These are phyloP conservation scores for Rhizophlyctis rosea DNA, from an alignment of 192 early-diverging fungal species.

Conservation along the genomic window DNA sequence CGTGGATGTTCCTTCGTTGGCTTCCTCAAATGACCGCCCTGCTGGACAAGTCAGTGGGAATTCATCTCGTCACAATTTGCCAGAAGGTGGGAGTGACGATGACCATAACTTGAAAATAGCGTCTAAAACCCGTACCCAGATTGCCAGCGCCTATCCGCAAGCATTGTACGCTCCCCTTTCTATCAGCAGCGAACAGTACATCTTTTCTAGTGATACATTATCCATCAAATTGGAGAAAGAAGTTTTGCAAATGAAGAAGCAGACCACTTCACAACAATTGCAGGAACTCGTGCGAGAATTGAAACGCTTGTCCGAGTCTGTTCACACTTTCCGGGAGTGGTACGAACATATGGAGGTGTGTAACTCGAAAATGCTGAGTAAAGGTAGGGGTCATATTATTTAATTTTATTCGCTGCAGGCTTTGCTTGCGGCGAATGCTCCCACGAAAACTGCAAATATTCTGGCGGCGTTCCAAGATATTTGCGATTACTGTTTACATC, in stretches of 20 bases:
- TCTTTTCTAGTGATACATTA: slow-evolving; percentile 27
- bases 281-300: slow-evolving; percentile 64
- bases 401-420: no score
- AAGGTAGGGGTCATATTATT: no score
- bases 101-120: not conserved
- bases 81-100: not conserved
- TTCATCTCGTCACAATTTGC: no score
- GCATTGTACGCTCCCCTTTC: slow-evolving; percentile 67
- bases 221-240: slow-evolving; percentile 21
- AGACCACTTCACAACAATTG: slow-evolving; percentile 43
- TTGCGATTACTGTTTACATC: slow-evolving; percentile 46
- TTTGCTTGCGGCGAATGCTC: slow-evolving; percentile 15
- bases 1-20: slow-evolving; percentile 76
- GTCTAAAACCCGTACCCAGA: no score
- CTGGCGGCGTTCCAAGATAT: slow-evolving; percentile 51
- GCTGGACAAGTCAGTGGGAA: slow-evolving; percentile 60
- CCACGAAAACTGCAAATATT: slow-evolving; percentile 28
- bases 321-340: slow-evolving; percentile 69
- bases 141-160: slow-evolving; percentile 60
- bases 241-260: slow-evolving; percentile 27
- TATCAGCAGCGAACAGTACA: slow-evolving; percentile 69
- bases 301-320: slow-evolving; percentile 61
- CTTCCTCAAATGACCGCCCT: slow-evolving; percentile 71
- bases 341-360: slow-evolving; percentile 43
- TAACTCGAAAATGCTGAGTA: no score